Percentiles rank a stretch among this genome's conserved stretches.
phyloP scores from a whole-genome alignment of 768 basidiomycete genomes.

The Cystofilobasidium ferigula region DNA sequence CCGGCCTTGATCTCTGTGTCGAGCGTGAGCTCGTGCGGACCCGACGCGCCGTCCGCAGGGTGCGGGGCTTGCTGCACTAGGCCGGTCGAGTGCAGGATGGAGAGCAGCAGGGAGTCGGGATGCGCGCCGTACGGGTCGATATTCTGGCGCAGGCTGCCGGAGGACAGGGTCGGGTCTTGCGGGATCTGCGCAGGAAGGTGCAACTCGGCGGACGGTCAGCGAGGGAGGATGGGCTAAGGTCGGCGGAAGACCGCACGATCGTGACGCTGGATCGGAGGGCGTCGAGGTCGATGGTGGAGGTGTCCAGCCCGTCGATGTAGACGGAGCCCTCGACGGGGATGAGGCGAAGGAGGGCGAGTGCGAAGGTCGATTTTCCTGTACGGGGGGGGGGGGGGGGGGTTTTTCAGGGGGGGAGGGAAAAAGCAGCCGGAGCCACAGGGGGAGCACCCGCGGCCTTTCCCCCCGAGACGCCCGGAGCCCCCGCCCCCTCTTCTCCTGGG shows the following conservation, averaged over 20 bases:
- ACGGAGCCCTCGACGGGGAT: conserved; percentile 51
- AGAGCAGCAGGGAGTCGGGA: conserved; percentile 48
- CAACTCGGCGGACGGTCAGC: too few species aligned
- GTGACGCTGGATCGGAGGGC: conserved; percentile 51
- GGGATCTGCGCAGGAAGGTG: conserved; percentile 43
- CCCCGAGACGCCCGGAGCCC: too few species aligned
- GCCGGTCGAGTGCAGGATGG: conserved; percentile 46
- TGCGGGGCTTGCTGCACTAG: conserved; percentile 39
- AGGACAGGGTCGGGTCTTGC: too few species aligned
- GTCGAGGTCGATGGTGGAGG: conserved; percentile 47
- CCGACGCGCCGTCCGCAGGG: conserved; percentile 34
- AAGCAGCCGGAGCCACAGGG: too few species aligned
- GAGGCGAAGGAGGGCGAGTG: conserved; percentile 49
- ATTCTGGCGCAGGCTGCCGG: conserved; percentile 49
- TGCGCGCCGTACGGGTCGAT: conserved; percentile 51
- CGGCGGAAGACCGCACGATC: conserved; percentile 52
- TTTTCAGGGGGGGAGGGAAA: too few species aligned
- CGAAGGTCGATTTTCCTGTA: conserved; percentile 44
- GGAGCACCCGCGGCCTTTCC: too few species aligned
- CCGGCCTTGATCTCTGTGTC: conserved; percentile 40
- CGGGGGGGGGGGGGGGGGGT: too few species aligned
- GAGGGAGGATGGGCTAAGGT: conserved; percentile 31
- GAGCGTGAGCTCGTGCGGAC: conserved; percentile 39
- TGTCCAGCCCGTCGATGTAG: conserved; percentile 48
- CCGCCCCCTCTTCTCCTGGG: too few species aligned